phyloP scores from a whole-genome alignment of 2,329 filamentous ascomycete species.

The Diaporthe vexans region DNA sequence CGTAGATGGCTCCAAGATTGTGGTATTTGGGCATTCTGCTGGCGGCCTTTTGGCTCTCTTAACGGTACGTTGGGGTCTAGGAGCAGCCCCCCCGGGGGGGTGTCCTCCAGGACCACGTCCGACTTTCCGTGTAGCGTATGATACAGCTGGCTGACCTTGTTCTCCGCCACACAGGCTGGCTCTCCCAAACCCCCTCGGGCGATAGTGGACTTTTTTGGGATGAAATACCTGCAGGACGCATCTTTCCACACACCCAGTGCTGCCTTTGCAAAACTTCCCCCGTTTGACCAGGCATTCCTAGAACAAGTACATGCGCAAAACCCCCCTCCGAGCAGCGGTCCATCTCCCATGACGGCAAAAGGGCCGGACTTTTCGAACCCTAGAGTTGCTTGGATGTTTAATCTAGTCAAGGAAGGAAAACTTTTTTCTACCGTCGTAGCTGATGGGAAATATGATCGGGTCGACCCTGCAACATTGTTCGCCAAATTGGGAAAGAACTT shows the following conservation, averaged over 20 bases:
- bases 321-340: neutral
- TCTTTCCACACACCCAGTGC: constrained; percentile 4
- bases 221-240: neutral
- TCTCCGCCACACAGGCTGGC: neutral
- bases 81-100: neutral
- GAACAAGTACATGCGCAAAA: neutral
- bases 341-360: neutral
- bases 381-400: neutral
- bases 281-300: neutral
- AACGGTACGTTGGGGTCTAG: neutral
- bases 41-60: neutral
- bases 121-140: neutral
- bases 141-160: neutral
- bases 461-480: constrained; percentile 9
- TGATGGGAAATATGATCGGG: neutral
- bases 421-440: neutral
- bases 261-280: neutral
- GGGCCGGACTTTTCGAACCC: neutral
- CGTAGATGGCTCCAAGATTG: constrained; percentile 2
- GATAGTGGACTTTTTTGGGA: neutral
- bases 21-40: neutral
- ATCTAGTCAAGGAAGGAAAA: neutral
- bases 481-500: neutral
- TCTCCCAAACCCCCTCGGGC: neutral
- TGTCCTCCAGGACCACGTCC: neutral